Evolutionary conservation across 768 basidiomycete species (phyloP).

Genomic region (Erythrobasidium yunnanense): DNA sequence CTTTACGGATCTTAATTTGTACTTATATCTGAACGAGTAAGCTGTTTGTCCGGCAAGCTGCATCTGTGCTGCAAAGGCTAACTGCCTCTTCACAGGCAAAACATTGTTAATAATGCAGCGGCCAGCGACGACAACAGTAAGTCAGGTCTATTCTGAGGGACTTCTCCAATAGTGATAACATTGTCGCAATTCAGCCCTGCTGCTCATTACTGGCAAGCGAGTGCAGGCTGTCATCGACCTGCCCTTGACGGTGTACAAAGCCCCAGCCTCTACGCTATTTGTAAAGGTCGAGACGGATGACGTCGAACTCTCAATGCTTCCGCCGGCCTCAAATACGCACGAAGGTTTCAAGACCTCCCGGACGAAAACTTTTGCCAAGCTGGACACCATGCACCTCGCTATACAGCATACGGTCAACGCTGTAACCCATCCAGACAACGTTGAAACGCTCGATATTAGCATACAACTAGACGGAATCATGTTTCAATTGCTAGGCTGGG

Average conservation of each 20-base stretch:
- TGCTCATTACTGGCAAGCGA: constrained; percentile 55
- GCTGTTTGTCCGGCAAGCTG: neutral
- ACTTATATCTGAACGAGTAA: constrained; percentile 71
- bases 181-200: constrained; percentile 50
- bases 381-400: constrained; percentile 51
- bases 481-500: constrained; percentile 74
- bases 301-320: constrained; percentile 51
- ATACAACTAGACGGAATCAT: constrained; percentile 49
- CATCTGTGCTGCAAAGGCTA: too few species aligned
- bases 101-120: constrained; percentile 83
- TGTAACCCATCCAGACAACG: constrained; percentile 55
- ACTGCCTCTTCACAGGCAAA: too few species aligned
- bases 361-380: constrained; percentile 55
- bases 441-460: constrained; percentile 65
- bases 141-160: constrained; percentile 1
- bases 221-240: constrained; percentile 52
- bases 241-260: constrained; percentile 60
- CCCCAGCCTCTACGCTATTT: constrained; percentile 56
- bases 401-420: constrained; percentile 67
- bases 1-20: constrained; percentile 64
- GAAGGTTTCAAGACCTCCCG: constrained; percentile 55
- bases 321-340: constrained; percentile 85
- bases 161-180: constrained; percentile 20
- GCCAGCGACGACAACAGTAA: constrained; percentile 73
- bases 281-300: constrained; percentile 52